Base-by-base conservation (phyloP, 345 rosid genomes). In the Laguncularia racemosa region DNA sequence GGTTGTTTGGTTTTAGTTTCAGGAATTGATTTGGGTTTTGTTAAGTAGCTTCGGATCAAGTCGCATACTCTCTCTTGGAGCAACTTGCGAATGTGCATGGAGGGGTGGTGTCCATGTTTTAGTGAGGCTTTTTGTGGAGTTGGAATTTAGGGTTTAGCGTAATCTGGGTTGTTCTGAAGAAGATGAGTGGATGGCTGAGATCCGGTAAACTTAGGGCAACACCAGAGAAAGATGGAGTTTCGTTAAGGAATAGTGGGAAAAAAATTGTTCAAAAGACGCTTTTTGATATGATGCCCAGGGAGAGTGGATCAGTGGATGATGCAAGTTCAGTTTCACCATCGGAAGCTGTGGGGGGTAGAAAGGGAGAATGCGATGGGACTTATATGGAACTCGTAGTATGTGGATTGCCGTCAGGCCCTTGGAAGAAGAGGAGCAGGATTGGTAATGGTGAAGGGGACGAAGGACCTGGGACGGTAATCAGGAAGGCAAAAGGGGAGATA, bases 111-210 rank as follows among this genome's bases (percentile, higher is more conserved):
- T 33, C 9, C 40, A 33, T 33, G 40, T 33, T 4, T 6, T 33
- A 7, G 40, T 33, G 40, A 33, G 40, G 40, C 40, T 33, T 33
- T 33, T 9, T 33, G 40, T 33, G 40, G 40, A 33, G 40, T 10
- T 33, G 55, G 71, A 67, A 52, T 48, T 60, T 38, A 26, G 14
- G 47, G 18, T 57, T 33, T 57, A 44, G 14, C 8, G 44, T 63
- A 33, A 62, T 60, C 53, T 47, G 65, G 38, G 38, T 53, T 56
- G 61, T 47, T 47, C 21, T 48, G 59, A 47, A 20, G 58, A 55
- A 50, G 61, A 72, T 85, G 86, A 71, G 53, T 52, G 62, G 63
- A 48, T 73, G 76, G 13, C 54, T 77, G 81, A 62, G 81, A 65
- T 79, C 84, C 12, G 62, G 59, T 16, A 49, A 53, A 63, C 51